Base-by-base conservation (phyloP, 495 filamentous ascomycete genomes). In the Mytilinidion resinicola region DNA sequence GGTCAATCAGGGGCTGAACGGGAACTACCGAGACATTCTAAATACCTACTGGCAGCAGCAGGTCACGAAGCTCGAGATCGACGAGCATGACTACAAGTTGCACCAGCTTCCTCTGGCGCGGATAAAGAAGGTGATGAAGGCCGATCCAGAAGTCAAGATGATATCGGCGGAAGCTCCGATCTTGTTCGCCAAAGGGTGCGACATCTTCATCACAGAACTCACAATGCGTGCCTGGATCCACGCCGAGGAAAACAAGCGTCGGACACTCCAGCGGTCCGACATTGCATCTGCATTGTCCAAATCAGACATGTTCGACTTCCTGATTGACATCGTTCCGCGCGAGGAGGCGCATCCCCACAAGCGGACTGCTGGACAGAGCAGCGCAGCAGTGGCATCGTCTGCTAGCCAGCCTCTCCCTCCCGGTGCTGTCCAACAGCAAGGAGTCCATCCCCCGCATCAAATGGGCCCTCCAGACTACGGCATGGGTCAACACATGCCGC, bases 221-320 rank as follows among this genome's bases (percentile, higher is more conserved):
- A 97, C 93, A 0, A 98, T 98, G 93, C 89, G 93, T 50, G 93
- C 93, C n/a, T 98, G 93, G 93, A 97, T 98, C 25, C 93, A 97
- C 66, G 93, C 93, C 4, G 93, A 98, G 69, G 93, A 98, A 72
- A 98, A 98, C 78, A 98, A 98, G 77, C 81, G 93, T 12, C 85
- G 93, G 11, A 98, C 93, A 1, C 79, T 98, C 36, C 93, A 98
- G 73, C 84, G 93, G 44, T 95, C 89, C 47, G 93, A 98, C 68
- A 98, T 98, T 70, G 93, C 93, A 51, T 90, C 88, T 25, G 93
- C 93, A 14, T 79, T 98, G 34, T 87, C 90, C 56, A 97, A 97
- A 75, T 95, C 90, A 37, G 93, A 98, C 73, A 97, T 98, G 93
- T 98, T 98, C 73, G 93, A 98, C 76, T 98, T 98, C 74, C 79